Base-by-base conservation (phyloP, 2,329 filamentous ascomycete species). In the Alternaria sp. region DNA sequence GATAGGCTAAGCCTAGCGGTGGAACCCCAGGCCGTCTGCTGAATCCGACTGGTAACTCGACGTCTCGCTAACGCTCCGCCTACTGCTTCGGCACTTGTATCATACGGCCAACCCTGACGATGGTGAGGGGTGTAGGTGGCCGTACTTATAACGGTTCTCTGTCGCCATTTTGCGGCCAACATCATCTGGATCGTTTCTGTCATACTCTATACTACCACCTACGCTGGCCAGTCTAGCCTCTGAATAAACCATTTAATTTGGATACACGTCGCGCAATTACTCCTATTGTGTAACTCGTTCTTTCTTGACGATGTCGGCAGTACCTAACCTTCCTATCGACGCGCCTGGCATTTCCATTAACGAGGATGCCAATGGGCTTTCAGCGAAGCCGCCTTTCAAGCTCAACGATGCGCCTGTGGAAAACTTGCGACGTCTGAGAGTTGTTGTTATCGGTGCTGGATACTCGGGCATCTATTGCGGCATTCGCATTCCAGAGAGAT, bases 381-480 rank as follows among this genome's bases (percentile, higher is more conserved):
- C 14, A 9, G 20, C 64, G 9, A 65, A 61, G 4, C 10, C 56
- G 21, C 14, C 71, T n/a, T 77, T 74, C 60, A 67, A 72, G 10
- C 69, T 83, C 3, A 76, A 78, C 53, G 78, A 83, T 56, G 63
- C 65, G 3, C 78, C 80, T 0, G 71, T 83, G n/a, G 82, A 84
- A 56, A 82, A 83, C 58, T 72, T 78, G 43, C 74, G 82, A 7
- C 79, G 75, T 5, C 70, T 84, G 23, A 82, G 76, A 53, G 80
- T 83, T 44, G 81, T 84, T 55, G 79, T 83, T 5, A 82, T 84
- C 25, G 81, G 81, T 28, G 81, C 81, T 41, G 81, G 81, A 1
- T 83, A 80, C 53, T 82, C 80, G 0, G 81, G 81, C 20, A 80
- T 84, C 9, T 83, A 83, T 59, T 77, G 76, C 41, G 81, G 80